A percentile compares a stretch with the other conserved stretches of the same genome.
Conservation (phyloP, 2,329 filamentous ascomycete species). For the Phyllosticta citribraziliensis region DNA sequence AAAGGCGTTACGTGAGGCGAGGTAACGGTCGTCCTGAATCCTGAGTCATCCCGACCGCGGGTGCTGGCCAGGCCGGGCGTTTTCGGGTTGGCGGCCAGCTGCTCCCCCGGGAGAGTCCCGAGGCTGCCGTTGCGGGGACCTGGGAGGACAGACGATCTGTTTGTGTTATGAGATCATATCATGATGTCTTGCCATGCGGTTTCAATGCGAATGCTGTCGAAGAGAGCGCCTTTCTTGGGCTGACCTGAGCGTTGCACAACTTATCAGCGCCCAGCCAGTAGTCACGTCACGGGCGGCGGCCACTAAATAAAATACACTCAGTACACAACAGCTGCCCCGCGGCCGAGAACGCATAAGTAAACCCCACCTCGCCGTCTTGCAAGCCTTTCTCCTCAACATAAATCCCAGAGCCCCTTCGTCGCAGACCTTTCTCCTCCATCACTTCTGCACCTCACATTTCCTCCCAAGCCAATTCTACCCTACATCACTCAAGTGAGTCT, state of each 20-base stretch:
- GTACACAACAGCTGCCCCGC: not conserved
- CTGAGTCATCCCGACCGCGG: not conserved
- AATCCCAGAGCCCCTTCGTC: not conserved
- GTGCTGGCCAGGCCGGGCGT: not conserved
- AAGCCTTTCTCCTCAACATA: slow-evolving; percentile 1
- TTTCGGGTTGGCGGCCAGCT: slow-evolving; percentile 2
- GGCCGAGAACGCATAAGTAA: slow-evolving; percentile 6
- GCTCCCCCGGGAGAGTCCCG: not conserved
- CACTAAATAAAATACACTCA: not conserved
- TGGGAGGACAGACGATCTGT: not conserved
- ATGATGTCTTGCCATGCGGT: not conserved
- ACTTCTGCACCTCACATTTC: not conserved
- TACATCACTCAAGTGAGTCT: not conserved
- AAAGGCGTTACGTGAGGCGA: not conserved
- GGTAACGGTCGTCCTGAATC: not conserved
- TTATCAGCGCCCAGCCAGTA: not conserved
- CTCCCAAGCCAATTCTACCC: not conserved
- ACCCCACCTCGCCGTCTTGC: slow-evolving; percentile 5
- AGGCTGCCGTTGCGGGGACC: slow-evolving; percentile 7
- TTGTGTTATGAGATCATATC: not conserved
- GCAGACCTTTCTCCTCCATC: not conserved
- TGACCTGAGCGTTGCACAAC: not conserved
- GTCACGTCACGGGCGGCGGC: not conserved
- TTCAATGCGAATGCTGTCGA: not conserved
- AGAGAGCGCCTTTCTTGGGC: not conserved